Base-by-base conservation (phyloP, 805 yeast genomes). In the Metschnikowia anglica region DNA sequence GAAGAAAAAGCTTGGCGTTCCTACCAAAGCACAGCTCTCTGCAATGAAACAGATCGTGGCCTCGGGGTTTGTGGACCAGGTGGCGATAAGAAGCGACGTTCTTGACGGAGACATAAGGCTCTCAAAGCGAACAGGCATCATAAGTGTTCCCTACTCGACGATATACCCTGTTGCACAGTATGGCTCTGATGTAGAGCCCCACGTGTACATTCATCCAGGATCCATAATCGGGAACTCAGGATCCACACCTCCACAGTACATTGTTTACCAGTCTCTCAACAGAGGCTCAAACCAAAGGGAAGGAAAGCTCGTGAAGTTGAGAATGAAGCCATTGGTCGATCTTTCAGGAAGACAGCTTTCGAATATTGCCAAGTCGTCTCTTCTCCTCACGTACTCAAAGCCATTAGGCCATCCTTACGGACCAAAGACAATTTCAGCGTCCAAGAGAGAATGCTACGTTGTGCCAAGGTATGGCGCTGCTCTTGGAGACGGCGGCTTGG, bases 401-500 rank as follows among this genome's bases (percentile, higher is more conserved):
- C 98, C 98, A 0, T 65, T 91, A 39, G 96, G 96, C 0, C 85
- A 87, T 42, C 96, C 97, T 2, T 80, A 88, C 56, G 95, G 88
- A 1, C 95, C 95, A 2, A 83, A 83, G 56, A 70, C 75, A 49
- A 55, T 86, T 12, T 68, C 80, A 3, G 68, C 85, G 0, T 77
- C 81, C 2, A 84, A 83, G 55, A 72, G 97, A 52, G 90, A 85
- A 56, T 87, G 95, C 53, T 90, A 88, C 66, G 97, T 90, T 12
- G 82, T 88, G 38, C 97, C 98, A 1, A 68, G 97, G 43, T 80
- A 86, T 58, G 97, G 97, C 3, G 90, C 95, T 9, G 74, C 81
- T 5, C 71, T 83, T 32, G 95, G 95, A 9, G 74, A 81, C 30
- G 97, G 96, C 16, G 86, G 88, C 17, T 72, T 84, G 20, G 96